These are phyloP conservation scores for Lactarius quietus DNA, from an alignment of 768 basidiomycete species.

Conservation along the genomic window DNA sequence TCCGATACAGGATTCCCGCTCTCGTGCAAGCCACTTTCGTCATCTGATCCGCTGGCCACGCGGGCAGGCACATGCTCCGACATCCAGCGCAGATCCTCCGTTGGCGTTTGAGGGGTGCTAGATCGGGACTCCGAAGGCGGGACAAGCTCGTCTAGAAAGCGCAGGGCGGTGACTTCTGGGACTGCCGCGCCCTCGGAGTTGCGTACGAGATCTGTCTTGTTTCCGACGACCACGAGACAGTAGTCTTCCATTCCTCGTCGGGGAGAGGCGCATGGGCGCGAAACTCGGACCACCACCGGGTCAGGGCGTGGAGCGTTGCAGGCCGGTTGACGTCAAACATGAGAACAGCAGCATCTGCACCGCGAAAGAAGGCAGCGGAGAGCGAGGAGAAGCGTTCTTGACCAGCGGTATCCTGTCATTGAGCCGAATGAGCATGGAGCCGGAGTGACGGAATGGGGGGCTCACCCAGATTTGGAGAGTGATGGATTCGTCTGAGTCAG, in stretches of 20 bases:
- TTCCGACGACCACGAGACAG: conserved; percentile 69
- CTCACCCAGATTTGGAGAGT: conserved; percentile 67
- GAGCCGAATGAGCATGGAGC: conserved; percentile 11
- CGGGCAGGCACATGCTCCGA: not conserved
- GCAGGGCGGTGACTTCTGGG: conserved; percentile 44
- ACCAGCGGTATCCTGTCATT: conserved; percentile 70
- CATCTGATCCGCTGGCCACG: conserved; percentile 1
- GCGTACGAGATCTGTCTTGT: conserved; percentile 62
- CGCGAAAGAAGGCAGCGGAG: conserved; percentile 80
- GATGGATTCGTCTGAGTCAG: conserved; percentile 49
- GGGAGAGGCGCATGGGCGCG: conserved; percentile 58
- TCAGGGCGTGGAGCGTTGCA: conserved; percentile 53
- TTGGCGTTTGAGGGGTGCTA: conserved; percentile 11
- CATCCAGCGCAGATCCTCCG: conserved; percentile 6
- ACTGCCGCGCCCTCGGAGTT: conserved; percentile 26
- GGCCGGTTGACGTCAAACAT: conserved; percentile 77
- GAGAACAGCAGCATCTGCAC: conserved; percentile 76
- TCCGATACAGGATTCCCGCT: not conserved
- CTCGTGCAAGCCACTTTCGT: not conserved
- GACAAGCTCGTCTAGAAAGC: conserved; percentile 56
- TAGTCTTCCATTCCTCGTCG: conserved; percentile 61
- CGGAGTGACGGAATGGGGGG: conserved; percentile 17
- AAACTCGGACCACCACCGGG: conserved; percentile 81
- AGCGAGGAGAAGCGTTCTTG: conserved; percentile 86
- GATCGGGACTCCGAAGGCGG: conserved; percentile 25